Evolutionary conservation across 2,329 filamentous ascomycete species (phyloP).

Genomic region (Esteya vermicola): DNA sequence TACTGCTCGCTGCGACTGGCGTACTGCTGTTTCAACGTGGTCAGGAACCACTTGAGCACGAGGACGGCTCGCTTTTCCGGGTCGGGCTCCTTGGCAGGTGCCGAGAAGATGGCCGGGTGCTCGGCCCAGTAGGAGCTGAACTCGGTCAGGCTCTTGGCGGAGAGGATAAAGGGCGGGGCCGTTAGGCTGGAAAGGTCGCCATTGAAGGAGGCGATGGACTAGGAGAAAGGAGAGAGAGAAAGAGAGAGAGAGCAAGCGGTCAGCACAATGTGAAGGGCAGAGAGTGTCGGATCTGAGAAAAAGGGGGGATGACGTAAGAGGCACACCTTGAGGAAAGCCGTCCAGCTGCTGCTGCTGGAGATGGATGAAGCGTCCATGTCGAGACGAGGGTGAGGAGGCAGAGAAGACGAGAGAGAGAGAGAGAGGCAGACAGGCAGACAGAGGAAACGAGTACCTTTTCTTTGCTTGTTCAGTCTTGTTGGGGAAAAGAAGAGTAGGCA

Average conservation of each 20-base stretch:
- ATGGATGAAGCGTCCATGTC: conserved; percentile 17
- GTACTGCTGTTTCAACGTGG: conserved; percentile 79
- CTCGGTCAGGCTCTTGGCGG: conserved; percentile 62
- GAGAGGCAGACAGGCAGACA: neutral
- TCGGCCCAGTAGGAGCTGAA: conserved; percentile 77
- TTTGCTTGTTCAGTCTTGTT: no score
- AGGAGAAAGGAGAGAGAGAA: conserved; percentile 1
- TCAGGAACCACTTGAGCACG: conserved; percentile 94
- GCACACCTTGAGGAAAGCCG: conserved; percentile 36
- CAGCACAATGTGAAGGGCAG: neutral
- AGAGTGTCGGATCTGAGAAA: neutral
- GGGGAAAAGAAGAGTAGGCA: conserved; percentile 2
- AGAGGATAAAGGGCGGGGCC: conserved; percentile 71
- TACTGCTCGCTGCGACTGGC: conserved; percentile 59
- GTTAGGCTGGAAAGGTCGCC: conserved; percentile 70
- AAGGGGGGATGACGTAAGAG: neutral
- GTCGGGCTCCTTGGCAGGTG: conserved; percentile 66
- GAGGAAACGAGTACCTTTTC: neutral
- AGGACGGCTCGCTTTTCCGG: conserved; percentile 69
- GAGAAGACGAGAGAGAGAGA: conserved; percentile 1
- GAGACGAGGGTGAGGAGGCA: conserved; percentile 4
- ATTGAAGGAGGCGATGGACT: conserved; percentile 70
- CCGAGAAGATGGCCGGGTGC: conserved; percentile 63
- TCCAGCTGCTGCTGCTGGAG: conserved; percentile 30
- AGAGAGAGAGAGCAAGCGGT: neutral